phyloP scores from a whole-genome alignment of 169 alveolate genomes.

The Cryptosporidium muris region DNA sequence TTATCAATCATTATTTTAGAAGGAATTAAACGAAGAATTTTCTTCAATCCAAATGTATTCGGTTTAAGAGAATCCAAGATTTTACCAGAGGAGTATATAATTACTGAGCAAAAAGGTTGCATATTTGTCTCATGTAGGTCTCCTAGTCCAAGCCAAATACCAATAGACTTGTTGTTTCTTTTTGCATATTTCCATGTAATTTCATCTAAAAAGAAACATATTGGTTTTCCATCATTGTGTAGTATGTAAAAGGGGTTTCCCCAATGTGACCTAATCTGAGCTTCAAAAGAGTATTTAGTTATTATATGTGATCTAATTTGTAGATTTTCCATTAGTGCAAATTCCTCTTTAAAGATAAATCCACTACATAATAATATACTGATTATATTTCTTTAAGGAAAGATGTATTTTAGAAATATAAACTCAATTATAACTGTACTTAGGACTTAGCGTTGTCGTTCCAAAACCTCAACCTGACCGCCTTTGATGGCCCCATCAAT shows the following conservation, averaged over 20 bases:
- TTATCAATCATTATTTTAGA: neutral
- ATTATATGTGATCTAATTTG: too few relatives aligned
- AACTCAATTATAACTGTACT: too few relatives aligned
- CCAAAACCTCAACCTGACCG: too few relatives aligned
- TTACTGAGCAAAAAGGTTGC: constrained; percentile 18
- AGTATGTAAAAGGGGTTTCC: constrained; percentile 46
- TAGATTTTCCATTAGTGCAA: too few relatives aligned
- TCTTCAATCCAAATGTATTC: neutral
- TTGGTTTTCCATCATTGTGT: neutral
- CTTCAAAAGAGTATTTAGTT: neutral
- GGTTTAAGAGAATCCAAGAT: neutral
- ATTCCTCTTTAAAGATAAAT: too few relatives aligned
- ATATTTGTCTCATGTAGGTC: neutral
- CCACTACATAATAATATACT: too few relatives aligned
- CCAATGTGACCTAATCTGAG: constrained; percentile 37
- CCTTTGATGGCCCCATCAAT: too few relatives aligned
- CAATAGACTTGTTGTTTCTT: constrained; percentile 34
- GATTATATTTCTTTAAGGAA: too few relatives aligned
- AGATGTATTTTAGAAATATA: too few relatives aligned
- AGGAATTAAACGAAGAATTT: constrained; percentile 1
- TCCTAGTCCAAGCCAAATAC: constrained; percentile 3
- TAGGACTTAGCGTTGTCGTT: too few relatives aligned
- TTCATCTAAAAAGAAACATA: neutral
- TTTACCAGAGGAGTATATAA: constrained; percentile 28
- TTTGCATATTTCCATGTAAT: constrained; percentile 45